These are phyloP conservation scores for Epichloe festucae DNA, from an alignment of 2,329 filamentous ascomycete genomes.

Conservation along the genomic window DNA sequence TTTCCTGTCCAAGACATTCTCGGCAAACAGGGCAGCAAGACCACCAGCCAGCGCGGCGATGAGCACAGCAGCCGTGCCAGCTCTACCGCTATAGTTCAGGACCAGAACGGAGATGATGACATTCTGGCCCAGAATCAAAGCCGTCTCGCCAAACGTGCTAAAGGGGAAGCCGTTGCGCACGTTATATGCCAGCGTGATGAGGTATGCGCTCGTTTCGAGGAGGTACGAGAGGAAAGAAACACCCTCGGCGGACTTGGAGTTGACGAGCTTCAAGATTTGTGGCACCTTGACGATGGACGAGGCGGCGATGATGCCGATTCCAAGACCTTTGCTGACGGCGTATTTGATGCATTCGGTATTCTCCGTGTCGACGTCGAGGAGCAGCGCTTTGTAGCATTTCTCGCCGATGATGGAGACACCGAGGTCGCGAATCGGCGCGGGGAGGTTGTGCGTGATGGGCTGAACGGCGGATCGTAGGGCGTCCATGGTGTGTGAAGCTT, in stretches of 20 bases:
- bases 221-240: constrained; percentile 84
- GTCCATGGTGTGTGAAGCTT: constrained; percentile 36
- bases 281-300: constrained; percentile 91
- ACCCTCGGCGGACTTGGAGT: constrained; percentile 67
- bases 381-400: constrained; percentile 71
- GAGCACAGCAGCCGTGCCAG: constrained; percentile 58
- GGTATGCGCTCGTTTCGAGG: constrained; percentile 77
- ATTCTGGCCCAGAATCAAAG: constrained; percentile 84
- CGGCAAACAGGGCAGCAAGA: constrained; percentile 56
- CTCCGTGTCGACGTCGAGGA: constrained; percentile 72
- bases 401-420: constrained; percentile 70
- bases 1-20: constrained; percentile 50
- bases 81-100: constrained; percentile 64
- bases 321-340: constrained; percentile 81
- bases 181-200: constrained; percentile 89
- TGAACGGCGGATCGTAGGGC: constrained; percentile 46
- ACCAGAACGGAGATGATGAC: constrained; percentile 79
- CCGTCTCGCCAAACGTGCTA: constrained; percentile 92
- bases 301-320: constrained; percentile 83
- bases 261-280: constrained; percentile 84
- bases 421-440: constrained; percentile 59
- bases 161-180: constrained; percentile 80
- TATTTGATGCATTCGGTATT: constrained; percentile 74
- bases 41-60: constrained; percentile 61
- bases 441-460: constrained; percentile 61